A percentile compares a stretch with the other conserved stretches of the same genome.
Conservation (phyloP, 2,329 filamentous ascomycete genomes). For the Claviceps pazoutovae region DNA sequence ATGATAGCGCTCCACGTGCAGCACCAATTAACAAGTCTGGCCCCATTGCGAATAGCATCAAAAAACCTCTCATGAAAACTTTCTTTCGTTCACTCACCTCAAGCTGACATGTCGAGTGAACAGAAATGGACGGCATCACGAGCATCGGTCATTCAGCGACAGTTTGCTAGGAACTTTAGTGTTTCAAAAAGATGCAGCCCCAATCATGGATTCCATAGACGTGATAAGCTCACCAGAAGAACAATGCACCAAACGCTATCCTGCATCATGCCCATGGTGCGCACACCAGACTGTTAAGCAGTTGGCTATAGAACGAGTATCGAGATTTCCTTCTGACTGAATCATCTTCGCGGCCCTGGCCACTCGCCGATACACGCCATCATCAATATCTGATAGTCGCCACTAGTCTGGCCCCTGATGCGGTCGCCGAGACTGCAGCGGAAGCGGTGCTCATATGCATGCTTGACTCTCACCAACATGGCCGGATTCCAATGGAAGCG, state of each 20-base stretch:
- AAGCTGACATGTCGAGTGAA: too few species aligned
- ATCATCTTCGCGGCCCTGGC: neutral
- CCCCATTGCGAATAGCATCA: neutral
- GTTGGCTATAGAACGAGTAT: too few species aligned
- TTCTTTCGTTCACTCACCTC: neutral
- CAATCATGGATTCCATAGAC: neutral
- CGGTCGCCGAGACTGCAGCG: slow-evolving; percentile 51
- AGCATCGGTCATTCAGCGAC: neutral
- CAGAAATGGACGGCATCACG: neutral
- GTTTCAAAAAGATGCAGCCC: neutral
- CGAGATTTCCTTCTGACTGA: neutral
- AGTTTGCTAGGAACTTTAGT: neutral
- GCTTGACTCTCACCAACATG: slow-evolving; percentile 63
- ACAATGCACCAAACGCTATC: neutral
- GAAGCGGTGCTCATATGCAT: slow-evolving; percentile 61
- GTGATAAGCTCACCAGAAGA: neutral
- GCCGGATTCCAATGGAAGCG: slow-evolving; percentile 70
- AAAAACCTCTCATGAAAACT: neutral
- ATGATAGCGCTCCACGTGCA: neutral
- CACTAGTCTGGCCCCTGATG: slow-evolving; percentile 71
- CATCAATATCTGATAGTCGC: slow-evolving; percentile 67
- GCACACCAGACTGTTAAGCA: too few species aligned
- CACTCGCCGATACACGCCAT: slow-evolving; percentile 48
- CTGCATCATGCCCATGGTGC: too few species aligned
- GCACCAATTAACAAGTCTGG: neutral